Evolutionary conservation across 2,329 filamentous ascomycete genomes (phyloP).

Genomic region (Penicillium sp.): DNA sequence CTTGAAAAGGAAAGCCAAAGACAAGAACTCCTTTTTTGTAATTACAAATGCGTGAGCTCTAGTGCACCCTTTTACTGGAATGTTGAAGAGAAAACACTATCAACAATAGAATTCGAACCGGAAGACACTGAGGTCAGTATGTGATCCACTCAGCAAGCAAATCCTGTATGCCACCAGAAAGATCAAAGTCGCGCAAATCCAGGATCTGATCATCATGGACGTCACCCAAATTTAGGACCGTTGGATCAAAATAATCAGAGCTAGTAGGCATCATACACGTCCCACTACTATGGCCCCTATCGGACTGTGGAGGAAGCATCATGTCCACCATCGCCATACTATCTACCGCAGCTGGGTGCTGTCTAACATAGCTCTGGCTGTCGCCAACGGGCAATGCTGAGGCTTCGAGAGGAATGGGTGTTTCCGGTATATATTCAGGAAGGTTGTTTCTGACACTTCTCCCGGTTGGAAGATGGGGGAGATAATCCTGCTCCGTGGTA

Average conservation of each 20-base stretch:
- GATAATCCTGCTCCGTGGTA: background rate
- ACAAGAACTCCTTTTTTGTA: no score
- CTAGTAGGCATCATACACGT: background rate
- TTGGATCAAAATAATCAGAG: background rate
- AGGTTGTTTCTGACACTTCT: background rate
- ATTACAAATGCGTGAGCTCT: no score
- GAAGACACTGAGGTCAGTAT: background rate
- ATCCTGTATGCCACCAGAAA: background rate
- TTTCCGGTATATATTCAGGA: background rate
- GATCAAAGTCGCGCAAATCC: background rate
- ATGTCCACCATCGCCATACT: background rate
- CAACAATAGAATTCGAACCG: background rate
- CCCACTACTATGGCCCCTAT: background rate
- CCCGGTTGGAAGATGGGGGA: no score
- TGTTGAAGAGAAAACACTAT: no score
- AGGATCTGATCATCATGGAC: background rate
- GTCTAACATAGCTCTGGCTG: background rate
- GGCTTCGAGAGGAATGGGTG: background rate
- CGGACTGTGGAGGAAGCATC: background rate
- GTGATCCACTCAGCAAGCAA: background rate
- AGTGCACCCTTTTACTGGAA: no score
- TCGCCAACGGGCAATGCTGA: no score
- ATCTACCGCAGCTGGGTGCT: background rate
- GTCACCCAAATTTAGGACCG: background rate
- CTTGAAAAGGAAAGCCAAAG: background rate